These are phyloP conservation scores for Auxenochlorella pyrenoidosa DNA, from an alignment of 139 green algal genomes.

Conservation along the genomic window DNA sequence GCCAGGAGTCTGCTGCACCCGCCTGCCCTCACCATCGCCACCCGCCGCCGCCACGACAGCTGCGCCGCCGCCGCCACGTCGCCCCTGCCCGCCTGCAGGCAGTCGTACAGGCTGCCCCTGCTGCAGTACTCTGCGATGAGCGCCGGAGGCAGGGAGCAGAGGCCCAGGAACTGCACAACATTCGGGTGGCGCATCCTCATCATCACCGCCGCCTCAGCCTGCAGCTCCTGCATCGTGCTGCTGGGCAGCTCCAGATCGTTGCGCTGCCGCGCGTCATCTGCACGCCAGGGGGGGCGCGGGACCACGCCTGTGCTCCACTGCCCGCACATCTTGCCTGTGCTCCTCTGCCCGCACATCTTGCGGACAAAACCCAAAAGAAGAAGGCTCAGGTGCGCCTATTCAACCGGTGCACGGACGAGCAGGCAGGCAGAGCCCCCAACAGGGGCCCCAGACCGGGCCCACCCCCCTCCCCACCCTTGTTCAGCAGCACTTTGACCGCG, in stretches of 20 bases:
- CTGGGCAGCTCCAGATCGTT: background rate
- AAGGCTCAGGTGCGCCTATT: too few relatives aligned
- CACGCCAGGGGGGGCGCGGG: too few relatives aligned
- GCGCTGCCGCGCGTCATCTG: too few relatives aligned
- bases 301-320: too few relatives aligned
- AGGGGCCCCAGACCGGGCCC: background rate
- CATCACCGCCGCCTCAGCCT: background rate
- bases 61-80: background rate
- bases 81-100: background rate
- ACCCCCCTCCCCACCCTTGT: background rate
- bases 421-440: too few relatives aligned
- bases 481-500: background rate
- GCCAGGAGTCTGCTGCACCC: too few relatives aligned
- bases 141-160: background rate
- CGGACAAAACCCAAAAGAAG: too few relatives aligned
- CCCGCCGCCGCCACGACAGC: background rate
- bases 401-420: too few relatives aligned
- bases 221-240: background rate
- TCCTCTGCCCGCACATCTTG: too few relatives aligned
- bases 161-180: background rate
- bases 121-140: slow-evolving; percentile 2
- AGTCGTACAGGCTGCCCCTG: background rate
- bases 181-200: background rate
- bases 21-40: background rate
- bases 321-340: too few relatives aligned